Percentiles rank a stretch among this genome's conserved stretches.
Conservation (phyloP, 1,139 yeast species). For the Zygoascus sp. region DNA sequence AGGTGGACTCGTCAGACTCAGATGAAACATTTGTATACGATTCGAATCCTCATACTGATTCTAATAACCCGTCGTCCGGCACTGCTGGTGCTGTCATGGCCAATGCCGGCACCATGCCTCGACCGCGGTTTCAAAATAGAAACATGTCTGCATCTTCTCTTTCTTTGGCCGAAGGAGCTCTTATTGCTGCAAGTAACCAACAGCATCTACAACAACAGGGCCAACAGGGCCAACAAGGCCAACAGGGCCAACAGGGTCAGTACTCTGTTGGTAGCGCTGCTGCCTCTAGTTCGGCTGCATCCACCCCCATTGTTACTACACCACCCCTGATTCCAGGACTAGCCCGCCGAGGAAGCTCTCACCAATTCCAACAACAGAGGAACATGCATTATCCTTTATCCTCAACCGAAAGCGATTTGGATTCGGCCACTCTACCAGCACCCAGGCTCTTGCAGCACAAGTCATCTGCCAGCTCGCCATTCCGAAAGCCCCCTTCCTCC, state of each 20-base stretch:
- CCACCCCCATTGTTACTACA: slow-evolving; percentile 2
- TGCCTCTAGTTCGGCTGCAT: not conserved
- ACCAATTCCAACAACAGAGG: slow-evolving; percentile 1
- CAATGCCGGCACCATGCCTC: not conserved
- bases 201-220: too few relatives aligned
- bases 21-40: slow-evolving; percentile 95
- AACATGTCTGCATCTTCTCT: slow-evolving; percentile 28
- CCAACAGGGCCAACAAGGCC: too few relatives aligned
- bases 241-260: too few relatives aligned
- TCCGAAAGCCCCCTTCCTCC: not conserved
- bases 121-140: slow-evolving; percentile 23
- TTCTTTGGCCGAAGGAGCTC: slow-evolving; percentile 10
- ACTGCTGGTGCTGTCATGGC: not conserved
- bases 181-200: not conserved
- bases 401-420: slow-evolving; percentile 5
- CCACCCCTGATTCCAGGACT: not conserved
- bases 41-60: slow-evolving; percentile 38
- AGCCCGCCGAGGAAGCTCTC: slow-evolving; percentile 1
- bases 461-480: not conserved
- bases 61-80: not conserved
- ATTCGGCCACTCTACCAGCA: slow-evolving; percentile 1
- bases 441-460: slow-evolving; percentile 1
- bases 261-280: too few relatives aligned
- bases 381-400: slow-evolving; percentile 2
- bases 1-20: slow-evolving; percentile 77